A percentile compares a stretch with the other conserved stretches of the same genome.
These are phyloP conservation scores for Aspergillus egyptiacus DNA, from an alignment of 495 filamentous ascomycete species.

Conservation along the genomic window DNA sequence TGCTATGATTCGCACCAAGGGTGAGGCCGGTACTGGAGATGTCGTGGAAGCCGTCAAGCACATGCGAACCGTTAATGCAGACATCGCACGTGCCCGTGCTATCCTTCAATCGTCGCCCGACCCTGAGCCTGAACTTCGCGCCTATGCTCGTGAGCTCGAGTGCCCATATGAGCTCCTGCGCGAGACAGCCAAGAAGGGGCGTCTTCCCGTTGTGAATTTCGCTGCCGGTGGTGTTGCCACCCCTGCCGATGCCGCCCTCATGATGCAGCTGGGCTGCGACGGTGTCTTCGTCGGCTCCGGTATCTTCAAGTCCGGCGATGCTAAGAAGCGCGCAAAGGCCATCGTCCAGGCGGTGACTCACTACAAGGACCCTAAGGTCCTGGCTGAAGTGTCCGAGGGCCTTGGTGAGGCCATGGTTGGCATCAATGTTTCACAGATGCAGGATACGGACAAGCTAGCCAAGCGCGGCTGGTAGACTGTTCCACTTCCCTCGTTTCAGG, in stretches of 20 bases:
- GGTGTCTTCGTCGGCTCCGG: constrained; percentile 95
- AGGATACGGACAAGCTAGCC: constrained; percentile 73
- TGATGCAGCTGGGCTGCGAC: constrained; percentile 99
- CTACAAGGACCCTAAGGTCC: constrained; percentile 75
- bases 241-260: constrained; percentile 91
- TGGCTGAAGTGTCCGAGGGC: constrained; percentile 81
- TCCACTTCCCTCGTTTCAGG: neutral
- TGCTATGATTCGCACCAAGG: constrained; percentile 98
- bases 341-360: constrained; percentile 94
- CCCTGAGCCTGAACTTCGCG: constrained; percentile 67
- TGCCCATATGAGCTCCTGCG: constrained; percentile 70
- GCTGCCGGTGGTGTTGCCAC: constrained; percentile 96
- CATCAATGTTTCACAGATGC: constrained; percentile 71
- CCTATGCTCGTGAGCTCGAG: constrained; percentile 75
- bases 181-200: constrained; percentile 77
- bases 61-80: constrained; percentile 81
- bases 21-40: constrained; percentile 96
- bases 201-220: constrained; percentile 96
- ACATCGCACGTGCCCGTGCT: constrained; percentile 70
- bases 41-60: constrained; percentile 95
- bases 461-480: constrained; percentile 72
- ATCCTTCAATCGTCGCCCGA: constrained; percentile 54
- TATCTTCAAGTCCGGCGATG: constrained; percentile 94
- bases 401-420: constrained; percentile 96
- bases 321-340: constrained; percentile 77